Evolutionary conservation across 176 grass and related monocot genomes (phyloP).

Genomic region (Aegilops longissima): DNA sequence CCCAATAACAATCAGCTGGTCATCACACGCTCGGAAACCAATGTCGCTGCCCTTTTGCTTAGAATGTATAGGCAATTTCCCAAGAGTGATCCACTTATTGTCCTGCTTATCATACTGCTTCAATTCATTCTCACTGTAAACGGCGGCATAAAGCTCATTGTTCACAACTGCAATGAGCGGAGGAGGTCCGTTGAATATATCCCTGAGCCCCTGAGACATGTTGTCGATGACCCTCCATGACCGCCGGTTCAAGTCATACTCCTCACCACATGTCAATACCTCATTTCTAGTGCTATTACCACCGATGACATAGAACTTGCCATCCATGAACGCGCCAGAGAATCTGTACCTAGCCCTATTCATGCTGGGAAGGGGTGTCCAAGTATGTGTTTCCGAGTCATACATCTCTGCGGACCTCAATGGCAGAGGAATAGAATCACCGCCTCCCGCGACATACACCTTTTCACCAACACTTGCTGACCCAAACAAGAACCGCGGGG

Average conservation of each 20-base stretch:
- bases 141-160: constrained; percentile 71
- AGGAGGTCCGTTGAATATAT: constrained; percentile 11
- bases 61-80: constrained; percentile 44
- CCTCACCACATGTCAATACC: constrained; percentile 73
- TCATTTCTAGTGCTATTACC: not conserved
- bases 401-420: too few species aligned
- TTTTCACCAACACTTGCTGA: too few species aligned
- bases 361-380: too few species aligned
- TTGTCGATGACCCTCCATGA: constrained; percentile 60
- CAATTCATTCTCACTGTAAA: constrained; percentile 35
- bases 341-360: too few species aligned
- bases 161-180: constrained; percentile 61
- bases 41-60: not conserved
- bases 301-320: too few species aligned
- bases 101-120: constrained; percentile 47
- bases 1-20: too few species aligned
- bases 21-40: too few species aligned
- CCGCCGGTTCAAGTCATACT: constrained; percentile 51
- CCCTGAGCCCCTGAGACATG: constrained; percentile 58
- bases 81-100: constrained; percentile 52
- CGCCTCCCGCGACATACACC: too few species aligned
- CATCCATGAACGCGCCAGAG: too few species aligned
- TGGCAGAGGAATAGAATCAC: too few species aligned
- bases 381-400: too few species aligned
- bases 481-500: too few species aligned